Evolutionary conservation across 2,329 filamentous ascomycete genomes (phyloP), one percentile per base, ranked within the genome.

Genomic region (Fusarium keratoplasticum): DNA sequence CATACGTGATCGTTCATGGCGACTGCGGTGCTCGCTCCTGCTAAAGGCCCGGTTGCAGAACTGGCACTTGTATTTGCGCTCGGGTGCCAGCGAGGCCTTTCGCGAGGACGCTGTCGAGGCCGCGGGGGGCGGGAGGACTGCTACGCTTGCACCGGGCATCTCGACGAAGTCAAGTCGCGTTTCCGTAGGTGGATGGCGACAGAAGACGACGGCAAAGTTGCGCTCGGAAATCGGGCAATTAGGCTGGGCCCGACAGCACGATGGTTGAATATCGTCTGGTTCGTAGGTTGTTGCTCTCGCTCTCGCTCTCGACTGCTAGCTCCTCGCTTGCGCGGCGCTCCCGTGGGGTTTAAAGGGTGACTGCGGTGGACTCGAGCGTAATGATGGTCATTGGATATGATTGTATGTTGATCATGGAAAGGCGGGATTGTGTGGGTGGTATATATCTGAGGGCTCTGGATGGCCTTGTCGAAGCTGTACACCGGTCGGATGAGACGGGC

Each of bases 31-130:
- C 85, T 99, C 96, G 84, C 95, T 98, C 84, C 96, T 90, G 87
- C 95, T 98, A 84, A 99, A 99, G 74, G 96, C 96, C 84, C 96
- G 91, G 86, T 95, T 95, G 88, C 96, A 98, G 85, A 98, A 98
- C 88, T 98, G 95, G 87, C 96, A 99, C 85, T 98, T 98, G 91
- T 99, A 99, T 86, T 98, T 98, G 88, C 97, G 96, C 88, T 98
- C 96, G 66, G 95, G 95, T 78, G 91, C 92, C 78, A 92, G 86
- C 71, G 93, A 88, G 76, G 92, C 85, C 86, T 97, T 97, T 84
- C 94, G 91, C 80, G 92, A 89, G 79, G 90, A 89, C 82, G 93
- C 89, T 81, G 92, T 90, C 81, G 94, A 90, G 81, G 90, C 87
- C 81, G 90, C 89, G 78, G 90, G 84, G 81, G 93, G 86, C 78